These are phyloP conservation scores for Pythium periplocum DNA, from an alignment of 352 stramenopile genomes.

Conservation along the genomic window DNA sequence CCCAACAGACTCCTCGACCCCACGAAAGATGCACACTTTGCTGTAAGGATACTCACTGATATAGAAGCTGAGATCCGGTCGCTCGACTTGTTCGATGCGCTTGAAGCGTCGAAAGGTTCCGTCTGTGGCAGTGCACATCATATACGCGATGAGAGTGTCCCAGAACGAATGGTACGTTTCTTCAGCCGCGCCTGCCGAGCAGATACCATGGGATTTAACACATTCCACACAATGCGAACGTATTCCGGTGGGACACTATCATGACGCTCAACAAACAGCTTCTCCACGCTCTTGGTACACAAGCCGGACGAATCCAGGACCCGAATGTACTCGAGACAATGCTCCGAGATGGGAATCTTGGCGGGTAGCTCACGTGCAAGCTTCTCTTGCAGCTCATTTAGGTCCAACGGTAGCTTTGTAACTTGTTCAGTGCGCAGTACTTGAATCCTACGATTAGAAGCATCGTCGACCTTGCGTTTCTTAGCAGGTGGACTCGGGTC, in stretches of 20 bases:
- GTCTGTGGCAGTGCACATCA: not conserved
- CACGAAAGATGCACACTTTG: conserved; percentile 13
- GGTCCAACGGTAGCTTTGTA: conserved; percentile 4
- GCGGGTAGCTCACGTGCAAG: conserved; percentile 6
- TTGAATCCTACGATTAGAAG: not conserved
- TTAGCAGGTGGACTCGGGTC: too few species aligned
- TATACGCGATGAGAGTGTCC: conserved; percentile 6
- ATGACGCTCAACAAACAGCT: not conserved
- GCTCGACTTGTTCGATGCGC: conserved; percentile 3
- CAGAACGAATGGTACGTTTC: conserved; percentile 12
- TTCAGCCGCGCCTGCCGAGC: conserved; percentile 4
- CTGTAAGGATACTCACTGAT: not conserved
- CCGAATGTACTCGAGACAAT: not conserved
- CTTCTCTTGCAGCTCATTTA: conserved; percentile 1
- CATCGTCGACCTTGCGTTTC: too few species aligned
- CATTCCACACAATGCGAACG: not conserved
- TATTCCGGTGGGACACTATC: not conserved
- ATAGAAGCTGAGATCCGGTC: conserved; percentile 12
- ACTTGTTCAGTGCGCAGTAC: not conserved
- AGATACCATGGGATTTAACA: conserved; percentile 4
- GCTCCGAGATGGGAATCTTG: conserved; percentile 6
- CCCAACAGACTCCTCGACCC: conserved; percentile 7
- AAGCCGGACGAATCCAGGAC: not conserved
- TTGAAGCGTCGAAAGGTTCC: conserved; percentile 6
- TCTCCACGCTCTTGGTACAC: not conserved